Base-by-base conservation (phyloP, 345 rosid species). In the Eucalyptus pumila region DNA sequence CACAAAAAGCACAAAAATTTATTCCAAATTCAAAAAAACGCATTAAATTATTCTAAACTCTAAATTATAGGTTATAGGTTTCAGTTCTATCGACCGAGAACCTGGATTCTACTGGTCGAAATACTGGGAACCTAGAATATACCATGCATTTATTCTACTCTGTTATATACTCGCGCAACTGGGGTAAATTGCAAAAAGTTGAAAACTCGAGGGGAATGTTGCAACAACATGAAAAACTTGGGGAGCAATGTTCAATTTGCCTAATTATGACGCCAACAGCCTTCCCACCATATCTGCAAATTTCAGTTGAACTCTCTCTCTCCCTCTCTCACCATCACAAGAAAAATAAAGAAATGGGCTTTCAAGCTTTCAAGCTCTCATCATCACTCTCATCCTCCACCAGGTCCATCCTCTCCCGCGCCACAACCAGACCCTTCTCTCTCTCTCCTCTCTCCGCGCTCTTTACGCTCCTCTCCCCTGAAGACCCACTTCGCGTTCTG, bases 381-480 rank as follows among this genome's bases (percentile, higher is more conserved):
- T 92, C 94, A 17, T 8, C 24, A 13, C 15, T 91, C 45, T 90
- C 91, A 69, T 88, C 94, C 88, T 60, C 94, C 89, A 90, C 88
- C 60, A 88, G 91, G 56, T 40, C 88, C 80, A 5, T 90, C 37
- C 86, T 92, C 87, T 52, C 90, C 86, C 69, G 60, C 89, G 34
- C 91, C 19, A 52, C 88, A 11, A 1, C 60, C 60, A 54, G 60
- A 23, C 60, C 60, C 26, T 54, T 54, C 87, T 54, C 27, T 54
- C 87, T 54, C 27, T 54, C 60, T 54, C 89, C 69, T 7, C 67
- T 5, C n/a, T 60, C 48, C 12, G 48, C 48, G 12, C 48, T 0
- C 49, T 48, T 4, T 12, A 4, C 49, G 58, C 91, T n/a, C 14
- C 65, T 89, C 27, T 90, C 85, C 47, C 90, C 14, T 92, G 49